These are phyloP conservation scores for Syzygium jambos DNA, from an alignment of 345 rosid species.

Conservation along the genomic window DNA sequence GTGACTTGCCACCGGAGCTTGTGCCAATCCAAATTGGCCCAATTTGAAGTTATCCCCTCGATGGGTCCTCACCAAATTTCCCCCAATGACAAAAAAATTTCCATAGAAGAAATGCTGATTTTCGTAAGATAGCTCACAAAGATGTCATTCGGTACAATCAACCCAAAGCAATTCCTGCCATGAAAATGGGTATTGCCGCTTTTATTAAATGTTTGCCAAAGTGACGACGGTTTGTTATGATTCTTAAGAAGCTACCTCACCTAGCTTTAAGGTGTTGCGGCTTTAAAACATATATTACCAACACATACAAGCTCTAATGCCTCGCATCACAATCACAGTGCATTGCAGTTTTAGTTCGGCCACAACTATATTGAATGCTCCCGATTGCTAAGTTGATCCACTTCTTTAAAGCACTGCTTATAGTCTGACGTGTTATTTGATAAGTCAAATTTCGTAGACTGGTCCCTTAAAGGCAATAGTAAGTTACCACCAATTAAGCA, in stretches of 20 bases:
- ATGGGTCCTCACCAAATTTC: background rate
- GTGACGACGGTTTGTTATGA: rapidly evolving
- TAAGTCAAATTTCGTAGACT: no score
- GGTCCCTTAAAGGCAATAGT: no score
- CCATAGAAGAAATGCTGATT: background rate
- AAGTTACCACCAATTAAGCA: no score
- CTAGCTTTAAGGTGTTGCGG: rapidly evolving
- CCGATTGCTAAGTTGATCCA: no score
- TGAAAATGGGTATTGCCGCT: background rate
- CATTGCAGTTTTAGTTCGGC: rapidly evolving
- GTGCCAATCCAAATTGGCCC: background rate
- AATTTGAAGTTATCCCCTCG: background rate
- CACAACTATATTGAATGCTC: rapidly evolving
- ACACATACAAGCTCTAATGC: background rate
- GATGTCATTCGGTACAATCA: background rate
- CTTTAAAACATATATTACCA: background rate
- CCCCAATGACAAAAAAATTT: background rate
- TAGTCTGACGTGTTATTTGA: no score
- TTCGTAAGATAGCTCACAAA: background rate
- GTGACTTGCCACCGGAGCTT: background rate
- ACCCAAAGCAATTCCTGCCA: rapidly evolving
- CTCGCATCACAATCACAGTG: rapidly evolving
- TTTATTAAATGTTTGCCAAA: rapidly evolving
- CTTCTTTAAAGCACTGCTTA: no score
- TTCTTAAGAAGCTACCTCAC: background rate